Percentiles rank a stretch among this genome's conserved stretches.
These are phyloP conservation scores for Dillenia suffruticosa DNA, from an alignment of 164 flowering plant species.

Conservation along the genomic window DNA sequence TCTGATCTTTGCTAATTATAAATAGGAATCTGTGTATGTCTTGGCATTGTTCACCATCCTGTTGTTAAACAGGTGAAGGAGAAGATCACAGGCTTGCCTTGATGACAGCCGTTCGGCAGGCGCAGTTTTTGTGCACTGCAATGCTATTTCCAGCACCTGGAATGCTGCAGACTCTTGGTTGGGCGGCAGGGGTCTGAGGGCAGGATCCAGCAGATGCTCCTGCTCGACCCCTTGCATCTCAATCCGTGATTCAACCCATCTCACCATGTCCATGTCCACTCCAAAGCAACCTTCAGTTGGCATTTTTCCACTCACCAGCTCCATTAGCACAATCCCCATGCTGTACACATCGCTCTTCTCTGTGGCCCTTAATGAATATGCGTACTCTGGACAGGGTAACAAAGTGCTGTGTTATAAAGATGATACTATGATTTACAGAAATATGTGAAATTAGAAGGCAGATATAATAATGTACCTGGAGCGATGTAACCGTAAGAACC, in stretches of 20 bases:
- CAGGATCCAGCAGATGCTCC: conserved; percentile 64
- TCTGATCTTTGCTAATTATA: conserved; percentile 4
- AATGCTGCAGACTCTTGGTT: conserved; percentile 61
- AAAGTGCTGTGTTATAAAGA: background rate
- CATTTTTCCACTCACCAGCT: conserved; percentile 86
- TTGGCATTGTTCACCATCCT: conserved; percentile 32
- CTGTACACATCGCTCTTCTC: conserved; percentile 96
- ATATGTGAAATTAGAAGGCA: background rate
- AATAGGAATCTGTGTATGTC: conserved; percentile 20
- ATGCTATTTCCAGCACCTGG: conserved; percentile 76
- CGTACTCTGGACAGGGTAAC: conserved; percentile 57
- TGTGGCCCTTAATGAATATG: conserved; percentile 81
- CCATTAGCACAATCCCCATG: conserved; percentile 93
- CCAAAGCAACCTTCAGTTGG: conserved; percentile 78
- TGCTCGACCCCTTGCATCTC: conserved; percentile 34
- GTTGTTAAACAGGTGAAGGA: conserved; percentile 50
- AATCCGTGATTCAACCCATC: conserved; percentile 75
- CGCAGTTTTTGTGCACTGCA: conserved; percentile 76
- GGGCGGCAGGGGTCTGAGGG: conserved; percentile 51
- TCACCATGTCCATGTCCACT: conserved; percentile 80
- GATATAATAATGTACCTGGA: conserved; percentile 58
- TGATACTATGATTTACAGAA: background rate
- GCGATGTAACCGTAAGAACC: conserved; percentile 98
- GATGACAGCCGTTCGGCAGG: conserved; percentile 79
- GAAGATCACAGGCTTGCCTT: conserved; percentile 63